Percentiles rank a stretch among this genome's conserved stretches.
Evolutionary conservation across 495 filamentous ascomycete genomes (phyloP).

Genomic region (Haplographium delicatum): DNA sequence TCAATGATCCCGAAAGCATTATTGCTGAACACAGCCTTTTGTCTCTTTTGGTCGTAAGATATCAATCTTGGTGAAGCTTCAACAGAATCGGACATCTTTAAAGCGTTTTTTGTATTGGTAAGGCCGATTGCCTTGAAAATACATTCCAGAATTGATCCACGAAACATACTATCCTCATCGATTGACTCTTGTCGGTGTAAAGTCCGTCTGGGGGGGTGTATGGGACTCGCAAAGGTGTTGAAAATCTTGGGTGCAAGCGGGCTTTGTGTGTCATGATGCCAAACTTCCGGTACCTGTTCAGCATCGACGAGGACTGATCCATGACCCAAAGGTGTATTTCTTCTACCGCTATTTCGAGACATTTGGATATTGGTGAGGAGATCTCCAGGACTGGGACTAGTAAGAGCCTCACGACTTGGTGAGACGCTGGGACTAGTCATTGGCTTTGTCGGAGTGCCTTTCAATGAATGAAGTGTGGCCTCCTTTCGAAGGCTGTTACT

Average conservation of each 20-base stretch:
- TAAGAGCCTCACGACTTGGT: slow-evolving; percentile 31
- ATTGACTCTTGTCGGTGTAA: slow-evolving; percentile 67
- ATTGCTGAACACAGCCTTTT: slow-evolving; percentile 69
- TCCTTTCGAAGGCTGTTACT: slow-evolving; percentile 76
- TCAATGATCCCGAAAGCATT: slow-evolving; percentile 97
- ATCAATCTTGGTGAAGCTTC: slow-evolving; percentile 81
- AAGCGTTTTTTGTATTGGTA: slow-evolving; percentile 58
- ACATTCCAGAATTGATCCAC: slow-evolving; percentile 87
- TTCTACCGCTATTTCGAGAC: slow-evolving; percentile 50
- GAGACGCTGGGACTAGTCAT: slow-evolving; percentile 25
- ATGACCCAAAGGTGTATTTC: slow-evolving; percentile 31
- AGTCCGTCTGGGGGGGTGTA: slow-evolving; percentile 41
- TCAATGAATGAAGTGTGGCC: slow-evolving; percentile 60
- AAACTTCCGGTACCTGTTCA: slow-evolving; percentile 22
- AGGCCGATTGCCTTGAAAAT: slow-evolving; percentile 94
- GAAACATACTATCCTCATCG: slow-evolving; percentile 81
- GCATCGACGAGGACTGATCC: neutral
- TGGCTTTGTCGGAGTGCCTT: slow-evolving; percentile 28
- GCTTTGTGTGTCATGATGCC: slow-evolving; percentile 31
- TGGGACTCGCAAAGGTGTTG: slow-evolving; percentile 52
- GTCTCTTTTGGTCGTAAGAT: slow-evolving; percentile 76
- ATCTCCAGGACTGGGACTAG: slow-evolving; percentile 65
- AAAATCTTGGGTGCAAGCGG: slow-evolving; percentile 57
- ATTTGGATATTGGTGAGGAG: slow-evolving; percentile 75
- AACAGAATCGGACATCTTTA: slow-evolving; percentile 62